Evolutionary conservation across 139 green algal species (phyloP), one percentile per base, ranked within the genome.

Genomic region (Picochlorum sp.): DNA sequence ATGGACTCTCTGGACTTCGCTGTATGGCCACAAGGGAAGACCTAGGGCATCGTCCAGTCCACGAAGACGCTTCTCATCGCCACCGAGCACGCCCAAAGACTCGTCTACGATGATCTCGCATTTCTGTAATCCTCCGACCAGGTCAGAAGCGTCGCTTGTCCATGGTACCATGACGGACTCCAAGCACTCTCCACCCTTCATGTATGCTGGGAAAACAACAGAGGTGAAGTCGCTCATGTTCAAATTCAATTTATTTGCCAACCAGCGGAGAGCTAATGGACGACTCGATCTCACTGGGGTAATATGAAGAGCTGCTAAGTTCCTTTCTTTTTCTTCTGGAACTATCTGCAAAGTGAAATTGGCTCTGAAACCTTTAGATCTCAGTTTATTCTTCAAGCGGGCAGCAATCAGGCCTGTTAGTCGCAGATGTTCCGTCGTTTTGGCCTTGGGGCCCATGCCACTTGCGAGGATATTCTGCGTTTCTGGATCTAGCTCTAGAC

Each of bases 211-310:
- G 51, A 77, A 47, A 24, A 62, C 46, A 50, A 78, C 65, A 20
- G 90, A 30, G 18, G 69, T 79, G 37, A 84, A 52, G 3, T 52
- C n/a, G 4, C 78, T 67, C 62, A 83, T 74, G 26, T 69, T 62
- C 24, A 83, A 62, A 21, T 63, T 68, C 28, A 84, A 78, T 23
- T 69, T 61, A 49, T 75, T 64, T 23, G 84, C 74, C 6, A 94
- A 66, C 72, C 79, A 87, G 56, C 89, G 80, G 65, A 94, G 75
- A 2, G 87, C 88, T 44, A 95, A 77, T 2, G 88, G 62, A 13
- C 88, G 80, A 30, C 49, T 81, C 60, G 74, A 82, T 26, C 88
- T 81, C 64, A 92, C 65, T 23, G 89, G 89, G 4, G 86, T 92
- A 67, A 94, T 74, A 73, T 96, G 89, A 66, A 95, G 69, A 41